These are phyloP conservation scores for Boletales sp. DNA, from an alignment of 768 basidiomycete species.

Conservation along the genomic window DNA sequence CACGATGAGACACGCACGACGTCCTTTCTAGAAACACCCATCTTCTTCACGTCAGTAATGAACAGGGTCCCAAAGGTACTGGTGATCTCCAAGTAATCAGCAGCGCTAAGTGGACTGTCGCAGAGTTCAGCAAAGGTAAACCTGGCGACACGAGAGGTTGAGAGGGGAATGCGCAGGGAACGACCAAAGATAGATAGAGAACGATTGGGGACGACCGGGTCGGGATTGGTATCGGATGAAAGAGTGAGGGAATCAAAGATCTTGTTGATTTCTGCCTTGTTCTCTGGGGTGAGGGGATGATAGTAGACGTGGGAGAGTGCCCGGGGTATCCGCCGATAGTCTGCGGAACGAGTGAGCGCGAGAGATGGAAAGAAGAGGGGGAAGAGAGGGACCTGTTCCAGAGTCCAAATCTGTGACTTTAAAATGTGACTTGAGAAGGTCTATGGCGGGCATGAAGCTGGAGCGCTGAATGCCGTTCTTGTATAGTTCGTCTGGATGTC, in stretches of 20 bases:
- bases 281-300: slow-evolving; percentile 68
- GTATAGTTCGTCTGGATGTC: slow-evolving; percentile 95
- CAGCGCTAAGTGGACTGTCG: slow-evolving; percentile 85
- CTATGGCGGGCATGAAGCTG: slow-evolving; percentile 93
- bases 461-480: slow-evolving; percentile 97
- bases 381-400: slow-evolving; percentile 66
- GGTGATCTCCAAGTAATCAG: slow-evolving; percentile 94
- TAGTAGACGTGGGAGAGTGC: slow-evolving; percentile 95
- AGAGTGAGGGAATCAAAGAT: slow-evolving; percentile 74
- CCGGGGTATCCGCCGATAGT: slow-evolving; percentile 92
- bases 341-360: slow-evolving; percentile 36
- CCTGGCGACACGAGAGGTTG: slow-evolving; percentile 74
- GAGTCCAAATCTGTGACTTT: slow-evolving; percentile 92
- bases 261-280: slow-evolving; percentile 69
- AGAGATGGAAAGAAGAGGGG: neutral
- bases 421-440: slow-evolving; percentile 84
- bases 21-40: slow-evolving; percentile 86
- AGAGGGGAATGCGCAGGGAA: slow-evolving; percentile 72
- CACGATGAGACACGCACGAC: slow-evolving; percentile 43
- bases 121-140: slow-evolving; percentile 88
- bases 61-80: slow-evolving; percentile 86
- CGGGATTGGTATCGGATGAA: slow-evolving; percentile 28
- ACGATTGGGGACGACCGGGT: slow-evolving; percentile 58
- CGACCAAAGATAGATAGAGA: slow-evolving; percentile 88
- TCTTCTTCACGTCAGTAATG: slow-evolving; percentile 80